These are phyloP conservation scores for Elsinoe necatrix DNA, from an alignment of 2,329 filamentous ascomycete species.

Conservation along the genomic window DNA sequence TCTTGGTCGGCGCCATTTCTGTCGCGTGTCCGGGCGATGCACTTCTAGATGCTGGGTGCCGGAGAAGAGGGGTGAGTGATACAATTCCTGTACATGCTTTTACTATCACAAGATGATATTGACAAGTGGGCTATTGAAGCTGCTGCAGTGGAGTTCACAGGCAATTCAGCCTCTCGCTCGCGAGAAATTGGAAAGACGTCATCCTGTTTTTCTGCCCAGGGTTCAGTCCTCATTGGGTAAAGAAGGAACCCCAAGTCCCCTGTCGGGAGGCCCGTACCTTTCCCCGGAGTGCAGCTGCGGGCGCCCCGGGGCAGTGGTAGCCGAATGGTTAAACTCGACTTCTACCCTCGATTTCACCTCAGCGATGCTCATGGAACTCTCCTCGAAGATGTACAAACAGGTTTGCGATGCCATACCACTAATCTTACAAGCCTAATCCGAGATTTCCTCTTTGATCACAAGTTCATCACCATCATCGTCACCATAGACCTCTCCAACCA, in stretches of 20 bases:
- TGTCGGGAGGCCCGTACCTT: neutral
- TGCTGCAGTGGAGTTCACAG: neutral
- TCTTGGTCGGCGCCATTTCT: constrained; percentile 11
- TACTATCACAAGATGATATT: neutral
- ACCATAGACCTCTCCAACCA: constrained; percentile 23
- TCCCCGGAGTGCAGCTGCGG: neutral
- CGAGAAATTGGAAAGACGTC: constrained; percentile 3
- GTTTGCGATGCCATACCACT: too few species aligned
- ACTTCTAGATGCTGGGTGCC: neutral
- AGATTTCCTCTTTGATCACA: constrained; percentile 29
- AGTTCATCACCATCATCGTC: constrained; percentile 19
- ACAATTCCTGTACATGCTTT: neutral
- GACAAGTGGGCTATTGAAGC: neutral
- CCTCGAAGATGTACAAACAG: too few species aligned
- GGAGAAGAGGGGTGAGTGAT: neutral
- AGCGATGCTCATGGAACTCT: too few species aligned
- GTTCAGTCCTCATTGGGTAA: neutral
- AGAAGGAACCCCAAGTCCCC: neutral
- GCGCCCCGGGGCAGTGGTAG: neutral
- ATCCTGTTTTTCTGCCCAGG: neutral
- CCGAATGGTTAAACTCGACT: too few species aligned
- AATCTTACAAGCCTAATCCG: constrained; percentile 17
- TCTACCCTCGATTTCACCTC: too few species aligned
- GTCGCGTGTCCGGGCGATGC: neutral
- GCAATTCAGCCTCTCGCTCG: neutral